phyloP scores from a whole-genome alignment of 1,284 basidiomycete species.

The Leccinum laetum region DNA sequence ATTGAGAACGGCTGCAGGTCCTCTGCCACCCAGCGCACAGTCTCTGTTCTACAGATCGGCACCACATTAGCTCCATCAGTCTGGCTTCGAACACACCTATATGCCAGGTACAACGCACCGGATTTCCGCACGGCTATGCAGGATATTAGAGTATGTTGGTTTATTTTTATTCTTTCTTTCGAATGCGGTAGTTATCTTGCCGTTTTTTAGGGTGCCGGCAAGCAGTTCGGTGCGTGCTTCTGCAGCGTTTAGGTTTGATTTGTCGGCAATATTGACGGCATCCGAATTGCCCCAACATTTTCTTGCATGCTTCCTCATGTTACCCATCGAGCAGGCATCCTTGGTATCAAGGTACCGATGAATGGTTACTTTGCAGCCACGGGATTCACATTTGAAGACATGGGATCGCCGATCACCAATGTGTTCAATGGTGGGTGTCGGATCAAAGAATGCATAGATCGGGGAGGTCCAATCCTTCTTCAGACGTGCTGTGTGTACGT shows the following conservation, averaged over 20 bases:
- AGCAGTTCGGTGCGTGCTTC: too few species aligned
- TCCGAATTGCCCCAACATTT: neutral
- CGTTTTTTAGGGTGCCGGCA: too few species aligned
- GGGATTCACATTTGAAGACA: neutral
- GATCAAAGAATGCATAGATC: neutral
- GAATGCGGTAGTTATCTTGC: neutral
- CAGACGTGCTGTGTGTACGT: neutral
- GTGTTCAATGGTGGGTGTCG: neutral
- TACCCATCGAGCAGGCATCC: neutral
- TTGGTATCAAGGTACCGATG: neutral
- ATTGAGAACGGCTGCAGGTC: neutral
- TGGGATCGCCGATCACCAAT: neutral
- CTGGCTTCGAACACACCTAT: neutral
- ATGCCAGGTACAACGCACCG: neutral
- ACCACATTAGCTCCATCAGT: neutral
- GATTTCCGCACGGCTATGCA: neutral
- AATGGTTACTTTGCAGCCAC: neutral
- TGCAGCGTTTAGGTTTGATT: too few species aligned
- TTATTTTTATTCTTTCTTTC: neutral
- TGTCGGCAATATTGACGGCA: too few species aligned
- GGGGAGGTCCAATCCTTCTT: neutral
- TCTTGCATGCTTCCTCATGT: neutral
- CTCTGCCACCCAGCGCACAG: neutral
- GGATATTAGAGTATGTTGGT: neutral
- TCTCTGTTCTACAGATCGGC: neutral